phyloP scores from a whole-genome alignment of 148 eudicot species.

The Cornus florida region DNA sequence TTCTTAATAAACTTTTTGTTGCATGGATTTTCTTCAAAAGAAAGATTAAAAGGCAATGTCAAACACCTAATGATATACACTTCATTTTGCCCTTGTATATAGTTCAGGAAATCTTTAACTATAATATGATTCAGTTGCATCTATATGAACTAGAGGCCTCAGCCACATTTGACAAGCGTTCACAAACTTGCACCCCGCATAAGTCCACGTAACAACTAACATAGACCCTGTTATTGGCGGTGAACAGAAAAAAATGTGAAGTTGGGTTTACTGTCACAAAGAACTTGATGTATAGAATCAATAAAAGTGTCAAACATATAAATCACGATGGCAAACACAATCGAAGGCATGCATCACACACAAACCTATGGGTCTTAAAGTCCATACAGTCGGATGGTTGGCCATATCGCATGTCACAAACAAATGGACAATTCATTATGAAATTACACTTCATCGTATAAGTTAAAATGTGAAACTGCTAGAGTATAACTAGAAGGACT shows the following conservation, averaged over 20 bases:
- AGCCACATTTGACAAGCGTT: neutral
- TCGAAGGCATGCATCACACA: neutral
- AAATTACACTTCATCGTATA: neutral
- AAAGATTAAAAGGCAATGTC: neutral
- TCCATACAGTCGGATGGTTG: too few species aligned
- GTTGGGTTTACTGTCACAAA: too few species aligned
- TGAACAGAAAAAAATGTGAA: too few species aligned
- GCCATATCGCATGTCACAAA: neutral
- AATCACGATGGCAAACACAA: neutral
- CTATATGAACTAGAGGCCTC: neutral
- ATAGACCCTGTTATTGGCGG: neutral
- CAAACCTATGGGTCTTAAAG: too few species aligned
- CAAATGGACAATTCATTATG: neutral
- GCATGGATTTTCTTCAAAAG: neutral
- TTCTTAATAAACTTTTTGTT: neutral
- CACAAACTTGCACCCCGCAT: neutral
- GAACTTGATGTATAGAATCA: neutral
- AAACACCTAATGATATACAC: neutral
- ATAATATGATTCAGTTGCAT: neutral
- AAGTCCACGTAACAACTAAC: neutral
- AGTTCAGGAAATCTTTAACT: neutral
- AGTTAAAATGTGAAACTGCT: too few species aligned
- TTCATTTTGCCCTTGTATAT: neutral
- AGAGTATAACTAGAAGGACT: neutral
- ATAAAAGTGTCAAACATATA: too few species aligned